Evolutionary conservation across 176 grass and related monocot species (phyloP), one percentile per base, ranked within the genome.

Genomic region (Aegilops longissima): DNA sequence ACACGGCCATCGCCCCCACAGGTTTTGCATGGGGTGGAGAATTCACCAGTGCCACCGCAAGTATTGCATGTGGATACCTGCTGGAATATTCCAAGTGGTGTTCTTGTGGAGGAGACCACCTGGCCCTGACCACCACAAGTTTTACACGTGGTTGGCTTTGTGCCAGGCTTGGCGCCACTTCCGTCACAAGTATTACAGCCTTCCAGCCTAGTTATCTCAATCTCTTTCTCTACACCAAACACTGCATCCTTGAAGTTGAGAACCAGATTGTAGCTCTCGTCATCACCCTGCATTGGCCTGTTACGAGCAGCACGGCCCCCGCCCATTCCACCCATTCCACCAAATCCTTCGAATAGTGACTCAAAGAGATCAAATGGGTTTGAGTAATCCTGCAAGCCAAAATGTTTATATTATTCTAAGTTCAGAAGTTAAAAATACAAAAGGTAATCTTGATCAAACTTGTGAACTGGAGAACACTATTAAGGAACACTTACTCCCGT

Each of bases 351-450:
- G 45, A 99, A 99, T 49, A 99, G 62, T 78, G 97, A 94, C 68
- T 99, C 97, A 77, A 99, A 99, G 44, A 99, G 90, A 91, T 99
- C 97, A 12, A 99, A 99, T 27, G 94, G 94, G 54, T 94, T 99
- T 62, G 87, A 88, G 86, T 94, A 99, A 91, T 96, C 97, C 97
- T 99, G 85, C 87, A 80, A 30, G 56, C 67, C 36, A 70, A 61
- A 91, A 29, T 30, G 70, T 72, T 82, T 65, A 80, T 64, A 78
- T 64, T 30, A 85, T 87, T 54, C 27, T 30, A 54, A 77, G 45
- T 56, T 47, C 21, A 80, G 77, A 83, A 62, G 9, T 49, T 27
- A 80, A 80, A 80, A 54, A 7, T 39, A 70, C 56, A 65, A 12
- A 75, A 49, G 9, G 10, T 30, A 29, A 14, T n/a, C 40, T 39